These are phyloP conservation scores for Castanea crenata DNA, from an alignment of 306 rosid species.

Conservation along the genomic window DNA sequence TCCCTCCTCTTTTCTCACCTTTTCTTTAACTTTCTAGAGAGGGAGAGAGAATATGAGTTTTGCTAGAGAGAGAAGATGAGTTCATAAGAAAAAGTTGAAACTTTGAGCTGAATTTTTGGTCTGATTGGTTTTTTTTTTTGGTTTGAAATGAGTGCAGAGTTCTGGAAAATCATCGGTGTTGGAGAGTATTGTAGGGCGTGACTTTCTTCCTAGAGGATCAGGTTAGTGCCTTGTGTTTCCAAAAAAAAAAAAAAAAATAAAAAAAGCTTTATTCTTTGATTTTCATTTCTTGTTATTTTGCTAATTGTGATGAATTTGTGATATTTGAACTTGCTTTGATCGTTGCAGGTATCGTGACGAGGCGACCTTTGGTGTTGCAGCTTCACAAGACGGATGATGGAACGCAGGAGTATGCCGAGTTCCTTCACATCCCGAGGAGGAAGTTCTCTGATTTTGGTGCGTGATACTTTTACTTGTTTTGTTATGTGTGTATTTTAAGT, in stretches of 20 bases:
- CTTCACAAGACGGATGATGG: conserved; percentile 80
- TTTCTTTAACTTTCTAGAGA: neutral
- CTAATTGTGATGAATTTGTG: neutral
- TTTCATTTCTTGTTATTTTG: neutral
- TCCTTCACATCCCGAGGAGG: conserved; percentile 81
- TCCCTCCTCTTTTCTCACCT: neutral
- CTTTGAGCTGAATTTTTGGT: neutral
- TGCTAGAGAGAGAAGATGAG: neutral
- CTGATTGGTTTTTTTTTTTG: neutral
- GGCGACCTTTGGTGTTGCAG: conserved; percentile 96
- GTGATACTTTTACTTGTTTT: conserved; percentile 5
- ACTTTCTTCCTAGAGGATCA: conserved; percentile 96
- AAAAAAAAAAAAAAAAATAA: neutral
- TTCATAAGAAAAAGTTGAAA: too few relatives aligned
- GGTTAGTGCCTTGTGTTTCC: conserved; percentile 35
- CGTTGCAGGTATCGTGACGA: conserved; percentile 84
- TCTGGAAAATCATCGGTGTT: conserved; percentile 96
- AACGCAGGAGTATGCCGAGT: conserved; percentile 84
- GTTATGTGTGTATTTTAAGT: neutral
- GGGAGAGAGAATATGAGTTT: neutral
- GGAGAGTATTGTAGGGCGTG: conserved; percentile 97
- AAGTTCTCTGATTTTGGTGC: conserved; percentile 71
- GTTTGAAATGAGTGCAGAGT: conserved; percentile 55
- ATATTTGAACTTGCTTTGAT: neutral
- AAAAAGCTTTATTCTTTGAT: too few relatives aligned